These are phyloP conservation scores for Penicillium italicum DNA, from an alignment of 2,329 filamentous ascomycete species.

Conservation along the genomic window DNA sequence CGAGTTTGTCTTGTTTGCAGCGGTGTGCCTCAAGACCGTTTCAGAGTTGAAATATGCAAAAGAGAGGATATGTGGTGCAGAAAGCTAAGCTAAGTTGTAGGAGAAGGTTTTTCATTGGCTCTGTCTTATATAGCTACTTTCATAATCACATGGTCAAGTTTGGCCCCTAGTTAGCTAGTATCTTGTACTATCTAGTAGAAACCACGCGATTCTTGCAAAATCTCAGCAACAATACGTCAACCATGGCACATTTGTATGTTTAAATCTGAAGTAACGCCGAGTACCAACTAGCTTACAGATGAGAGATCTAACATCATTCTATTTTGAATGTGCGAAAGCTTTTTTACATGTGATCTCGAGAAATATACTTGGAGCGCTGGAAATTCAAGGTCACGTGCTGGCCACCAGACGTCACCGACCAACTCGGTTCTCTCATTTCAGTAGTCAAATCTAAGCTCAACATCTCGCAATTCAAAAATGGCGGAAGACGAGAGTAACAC, in stretches of 20 bases:
- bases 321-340: no score
- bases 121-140: no score
- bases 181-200: no score
- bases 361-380: no score
- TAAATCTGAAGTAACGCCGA: background rate
- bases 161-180: no score
- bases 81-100: no score
- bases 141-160: no score
- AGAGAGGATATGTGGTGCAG: background rate
- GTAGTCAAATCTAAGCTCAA: slow-evolving; percentile 1
- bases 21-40: no score
- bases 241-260: background rate
- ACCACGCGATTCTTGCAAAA: no score
- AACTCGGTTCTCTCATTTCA: background rate
- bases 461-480: slow-evolving; percentile 2
- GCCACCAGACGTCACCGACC: slow-evolving; percentile 14
- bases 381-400: slow-evolving; percentile 11
- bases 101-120: no score
- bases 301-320: background rate
- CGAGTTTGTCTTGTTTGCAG: slow-evolving; percentile 27
- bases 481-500: slow-evolving; percentile 40
- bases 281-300: background rate
- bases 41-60: background rate
- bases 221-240: no score
- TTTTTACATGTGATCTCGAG: background rate